Evolutionary conservation across 2,329 filamentous ascomycete species (phyloP).

Genomic region (Aaosphaeria pasadenensis): DNA sequence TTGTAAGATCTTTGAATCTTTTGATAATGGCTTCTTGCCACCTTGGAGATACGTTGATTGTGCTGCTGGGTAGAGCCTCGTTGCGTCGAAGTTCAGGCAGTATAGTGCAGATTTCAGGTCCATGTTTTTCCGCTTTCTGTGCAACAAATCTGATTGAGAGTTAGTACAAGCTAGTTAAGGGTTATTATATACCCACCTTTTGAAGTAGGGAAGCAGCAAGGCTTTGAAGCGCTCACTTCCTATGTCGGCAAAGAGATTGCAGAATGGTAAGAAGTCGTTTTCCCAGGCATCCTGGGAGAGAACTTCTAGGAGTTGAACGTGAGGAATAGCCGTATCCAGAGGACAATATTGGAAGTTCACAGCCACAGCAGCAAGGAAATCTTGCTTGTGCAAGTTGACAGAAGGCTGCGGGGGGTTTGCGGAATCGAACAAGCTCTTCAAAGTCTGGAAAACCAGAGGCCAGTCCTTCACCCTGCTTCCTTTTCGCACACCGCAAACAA

Average conservation of each 20-base stretch:
- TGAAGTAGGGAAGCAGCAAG: constrained; percentile 76
- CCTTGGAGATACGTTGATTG: constrained; percentile 18
- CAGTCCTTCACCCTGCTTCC: constrained; percentile 73
- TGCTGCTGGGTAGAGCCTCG: constrained; percentile 13
- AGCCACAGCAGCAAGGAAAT: constrained; percentile 50
- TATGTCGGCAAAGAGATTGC: constrained; percentile 73
- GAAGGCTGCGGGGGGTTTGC: constrained; percentile 48
- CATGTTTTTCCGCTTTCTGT: constrained; percentile 31
- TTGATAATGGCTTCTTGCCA: constrained; percentile 54
- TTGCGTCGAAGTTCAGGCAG: constrained; percentile 27
- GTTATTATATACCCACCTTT: constrained; percentile 54
- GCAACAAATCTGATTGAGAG: constrained; percentile 62
- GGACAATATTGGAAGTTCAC: constrained; percentile 73
- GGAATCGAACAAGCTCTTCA: constrained; percentile 28
- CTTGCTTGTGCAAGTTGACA: constrained; percentile 14
- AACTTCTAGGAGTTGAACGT: constrained; percentile 62
- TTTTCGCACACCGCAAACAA: constrained; percentile 74
- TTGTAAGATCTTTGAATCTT: constrained; percentile 60
- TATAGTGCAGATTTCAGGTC: constrained; percentile 25
- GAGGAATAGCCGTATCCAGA: constrained; percentile 73
- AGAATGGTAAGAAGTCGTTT: constrained; percentile 79
- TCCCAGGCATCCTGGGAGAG: constrained; percentile 66
- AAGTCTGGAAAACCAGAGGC: constrained; percentile 57
- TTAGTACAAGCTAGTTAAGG: no score
- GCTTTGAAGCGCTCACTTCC: constrained; percentile 72